These are phyloP conservation scores for Ananas comosus DNA, from an alignment of 176 grass and related monocot species.

Conservation along the genomic window DNA sequence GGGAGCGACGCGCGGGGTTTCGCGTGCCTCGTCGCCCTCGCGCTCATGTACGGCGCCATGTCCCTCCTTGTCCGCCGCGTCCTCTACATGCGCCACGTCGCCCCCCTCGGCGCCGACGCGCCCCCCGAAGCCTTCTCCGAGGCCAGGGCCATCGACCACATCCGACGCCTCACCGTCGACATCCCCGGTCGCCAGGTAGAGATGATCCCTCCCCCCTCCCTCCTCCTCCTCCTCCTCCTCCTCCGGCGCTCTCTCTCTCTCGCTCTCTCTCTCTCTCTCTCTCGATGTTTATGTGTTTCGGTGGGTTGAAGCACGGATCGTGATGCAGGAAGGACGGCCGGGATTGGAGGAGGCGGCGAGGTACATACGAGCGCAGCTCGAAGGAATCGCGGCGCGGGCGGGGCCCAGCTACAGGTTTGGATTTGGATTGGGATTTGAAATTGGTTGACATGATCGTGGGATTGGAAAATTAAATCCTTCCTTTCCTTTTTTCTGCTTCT, in stretches of 20 bases:
- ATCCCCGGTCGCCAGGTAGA: constrained; percentile 66
- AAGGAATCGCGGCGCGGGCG: constrained; percentile 45
- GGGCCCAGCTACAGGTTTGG: constrained; percentile 55
- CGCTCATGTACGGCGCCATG: constrained; percentile 49
- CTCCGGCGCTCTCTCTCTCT: too few relatives aligned
- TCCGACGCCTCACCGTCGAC: constrained; percentile 62
- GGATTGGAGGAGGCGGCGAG: constrained; percentile 70
- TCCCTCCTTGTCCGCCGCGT: constrained; percentile 48
- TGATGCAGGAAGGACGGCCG: constrained; percentile 63
- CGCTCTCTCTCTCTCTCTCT: too few relatives aligned
- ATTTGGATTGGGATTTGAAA: too few relatives aligned
- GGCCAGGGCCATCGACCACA: constrained; percentile 63
- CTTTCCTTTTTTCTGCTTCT: too few relatives aligned
- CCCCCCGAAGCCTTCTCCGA: constrained; percentile 55
- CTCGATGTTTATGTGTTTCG: neutral
- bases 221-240: too few relatives aligned
- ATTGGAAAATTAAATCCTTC: too few relatives aligned
- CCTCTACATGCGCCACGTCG: constrained; percentile 85
- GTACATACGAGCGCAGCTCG: constrained; percentile 74
- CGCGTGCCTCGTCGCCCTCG: constrained; percentile 58
- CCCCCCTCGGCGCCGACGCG: constrained; percentile 50
- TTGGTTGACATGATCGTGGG: too few relatives aligned
- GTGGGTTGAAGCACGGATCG: constrained; percentile 6
- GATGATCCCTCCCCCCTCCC: neutral
- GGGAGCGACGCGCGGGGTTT: constrained; percentile 23